Conservation (phyloP, 352 stramenopile species). For the Pythium vanterpoolii region DNA sequence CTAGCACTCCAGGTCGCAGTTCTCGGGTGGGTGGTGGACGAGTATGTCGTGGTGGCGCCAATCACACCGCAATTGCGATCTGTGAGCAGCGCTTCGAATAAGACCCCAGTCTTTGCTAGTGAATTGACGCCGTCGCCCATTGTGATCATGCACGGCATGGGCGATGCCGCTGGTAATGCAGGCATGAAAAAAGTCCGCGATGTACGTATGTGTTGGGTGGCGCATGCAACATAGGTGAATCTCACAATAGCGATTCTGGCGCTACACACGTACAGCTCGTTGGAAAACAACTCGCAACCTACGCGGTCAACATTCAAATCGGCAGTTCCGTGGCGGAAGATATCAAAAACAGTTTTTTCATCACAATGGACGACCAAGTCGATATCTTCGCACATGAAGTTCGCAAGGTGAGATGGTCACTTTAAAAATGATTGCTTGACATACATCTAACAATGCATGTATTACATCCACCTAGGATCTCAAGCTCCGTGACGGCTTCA, state of each 20-base stretch:
- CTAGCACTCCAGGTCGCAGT: constrained; percentile 52
- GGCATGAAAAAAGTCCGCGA: constrained; percentile 87
- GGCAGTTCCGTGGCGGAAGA: constrained; percentile 81
- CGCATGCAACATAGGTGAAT: no score
- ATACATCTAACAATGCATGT: no score
- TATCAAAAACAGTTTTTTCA: constrained; percentile 91
- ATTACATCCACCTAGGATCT: constrained; percentile 63
- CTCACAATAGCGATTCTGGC: no score
- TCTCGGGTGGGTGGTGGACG: constrained; percentile 23
- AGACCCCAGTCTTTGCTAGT: constrained; percentile 32
- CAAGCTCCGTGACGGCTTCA: constrained; percentile 86
- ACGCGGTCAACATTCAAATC: constrained; percentile 88
- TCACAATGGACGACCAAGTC: constrained; percentile 90
- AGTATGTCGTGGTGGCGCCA: constrained; percentile 24
- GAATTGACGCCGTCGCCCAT: constrained; percentile 42
- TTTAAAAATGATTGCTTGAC: no score
- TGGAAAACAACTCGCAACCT: constrained; percentile 72
- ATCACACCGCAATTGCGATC: background rate
- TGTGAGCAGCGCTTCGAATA: constrained; percentile 1
- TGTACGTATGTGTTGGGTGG: constrained; percentile 36
- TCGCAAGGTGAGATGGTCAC: constrained; percentile 37
- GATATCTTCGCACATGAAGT: constrained; percentile 89
- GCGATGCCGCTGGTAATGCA: constrained; percentile 89
- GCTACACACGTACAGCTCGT: constrained; percentile 40
- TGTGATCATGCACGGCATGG: constrained; percentile 93